A percentile compares a stretch with the other conserved stretches of the same genome.
These are phyloP conservation scores for Mayamaea pseudoterrestris DNA, from an alignment of 108 stramenopile genomes.

Conservation along the genomic window DNA sequence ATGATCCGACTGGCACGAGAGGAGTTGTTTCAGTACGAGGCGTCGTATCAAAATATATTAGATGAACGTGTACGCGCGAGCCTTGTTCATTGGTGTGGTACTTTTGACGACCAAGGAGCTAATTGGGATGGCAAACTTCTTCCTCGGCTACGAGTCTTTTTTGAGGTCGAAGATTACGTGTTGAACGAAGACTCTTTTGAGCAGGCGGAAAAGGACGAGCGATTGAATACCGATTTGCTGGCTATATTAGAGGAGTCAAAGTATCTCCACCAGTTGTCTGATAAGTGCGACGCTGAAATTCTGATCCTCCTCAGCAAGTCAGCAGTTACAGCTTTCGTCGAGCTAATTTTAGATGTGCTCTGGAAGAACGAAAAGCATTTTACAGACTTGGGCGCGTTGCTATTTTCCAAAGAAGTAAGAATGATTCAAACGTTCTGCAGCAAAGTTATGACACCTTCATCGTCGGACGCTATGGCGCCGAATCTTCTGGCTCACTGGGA, in stretches of 20 bases:
- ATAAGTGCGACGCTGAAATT: conserved; percentile 55
- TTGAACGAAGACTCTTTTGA: conserved; percentile 39
- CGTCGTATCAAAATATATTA: conserved; percentile 33
- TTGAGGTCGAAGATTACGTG: conserved; percentile 54
- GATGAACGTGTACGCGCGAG: conserved; percentile 19
- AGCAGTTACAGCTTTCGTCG: conserved; percentile 28
- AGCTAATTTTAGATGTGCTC: conserved; percentile 43
- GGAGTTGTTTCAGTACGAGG: conserved; percentile 52
- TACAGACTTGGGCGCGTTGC: conserved; percentile 75
- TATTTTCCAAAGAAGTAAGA: conserved; percentile 76
- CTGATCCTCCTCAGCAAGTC: conserved; percentile 21
- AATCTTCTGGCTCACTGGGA: conserved; percentile 46
- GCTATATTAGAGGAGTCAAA: conserved; percentile 35
- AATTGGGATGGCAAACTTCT: conserved; percentile 17
- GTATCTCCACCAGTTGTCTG: conserved; percentile 33
- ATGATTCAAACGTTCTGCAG: conserved; percentile 40
- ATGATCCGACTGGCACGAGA: conserved; percentile 72
- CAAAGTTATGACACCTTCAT: conserved; percentile 12
- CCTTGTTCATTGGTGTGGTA: conserved; percentile 51
- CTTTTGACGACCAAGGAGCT: conserved; percentile 14
- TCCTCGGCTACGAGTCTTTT: conserved; percentile 34
- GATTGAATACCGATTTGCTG: conserved; percentile 41
- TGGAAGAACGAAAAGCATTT: conserved; percentile 34
- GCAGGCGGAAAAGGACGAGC: conserved; percentile 45
- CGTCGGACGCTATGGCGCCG: conserved; percentile 9